Evolutionary conservation across 805 yeast species (phyloP).

Genomic region (Barnettozyma populi): DNA sequence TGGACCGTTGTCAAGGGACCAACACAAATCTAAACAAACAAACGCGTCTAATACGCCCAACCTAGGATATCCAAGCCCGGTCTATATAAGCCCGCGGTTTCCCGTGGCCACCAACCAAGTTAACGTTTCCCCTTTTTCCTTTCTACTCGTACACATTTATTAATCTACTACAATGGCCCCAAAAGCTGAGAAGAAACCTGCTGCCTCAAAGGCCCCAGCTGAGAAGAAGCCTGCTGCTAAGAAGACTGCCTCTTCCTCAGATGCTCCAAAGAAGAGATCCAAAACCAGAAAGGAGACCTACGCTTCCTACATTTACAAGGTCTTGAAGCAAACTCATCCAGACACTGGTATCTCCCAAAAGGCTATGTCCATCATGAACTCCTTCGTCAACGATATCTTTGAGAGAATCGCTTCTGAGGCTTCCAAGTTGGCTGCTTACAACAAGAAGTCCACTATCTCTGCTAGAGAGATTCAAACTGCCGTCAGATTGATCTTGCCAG

Average conservation of each 20-base stretch:
- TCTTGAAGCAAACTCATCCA: conserved; percentile 96
- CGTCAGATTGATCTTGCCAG: conserved; percentile 95
- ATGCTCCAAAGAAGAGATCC: conserved; percentile 83
- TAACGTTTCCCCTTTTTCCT: conserved; percentile 3
- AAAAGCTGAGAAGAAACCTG: conserved; percentile 58
- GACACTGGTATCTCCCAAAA: conserved; percentile 98
- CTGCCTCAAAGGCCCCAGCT: conserved; percentile 97
- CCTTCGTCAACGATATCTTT: conserved; percentile 95
- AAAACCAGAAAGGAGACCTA: conserved; percentile 97
- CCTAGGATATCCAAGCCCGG: neutral
- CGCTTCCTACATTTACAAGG: conserved; percentile 97
- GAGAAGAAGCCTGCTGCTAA: conserved; percentile 90
- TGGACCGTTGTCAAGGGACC: neutral
- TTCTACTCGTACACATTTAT: conserved; percentile 7
- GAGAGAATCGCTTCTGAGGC: conserved; percentile 98
- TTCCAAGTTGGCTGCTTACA: conserved; percentile 96
- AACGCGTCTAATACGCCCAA: neutral
- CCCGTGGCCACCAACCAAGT: conserved; percentile 2
- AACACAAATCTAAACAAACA: neutral
- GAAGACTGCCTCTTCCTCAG: conserved; percentile 78
- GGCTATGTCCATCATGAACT: conserved; percentile 98
- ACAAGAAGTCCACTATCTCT: conserved; percentile 95
- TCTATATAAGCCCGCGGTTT: conserved; percentile 12
- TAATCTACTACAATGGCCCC: conserved; percentile 43
- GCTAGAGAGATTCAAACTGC: conserved; percentile 99